These are phyloP conservation scores for Sedum album DNA, from an alignment of 164 flowering plant genomes.

Conservation along the genomic window DNA sequence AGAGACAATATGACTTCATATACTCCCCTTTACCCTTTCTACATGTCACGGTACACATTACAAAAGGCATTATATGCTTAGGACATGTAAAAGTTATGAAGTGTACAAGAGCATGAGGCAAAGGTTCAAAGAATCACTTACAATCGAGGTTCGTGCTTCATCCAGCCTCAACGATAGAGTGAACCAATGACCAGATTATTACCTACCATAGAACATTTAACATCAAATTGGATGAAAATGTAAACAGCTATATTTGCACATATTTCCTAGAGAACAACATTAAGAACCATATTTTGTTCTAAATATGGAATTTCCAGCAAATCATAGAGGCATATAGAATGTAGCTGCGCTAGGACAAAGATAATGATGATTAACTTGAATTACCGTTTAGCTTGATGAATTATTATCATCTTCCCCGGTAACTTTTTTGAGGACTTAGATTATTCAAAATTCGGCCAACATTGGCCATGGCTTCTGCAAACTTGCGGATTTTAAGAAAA, in stretches of 20 bases:
- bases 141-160: background rate
- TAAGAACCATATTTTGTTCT: background rate
- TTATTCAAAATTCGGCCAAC: slow-evolving; percentile 41
- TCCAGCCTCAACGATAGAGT: background rate
- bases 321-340: background rate
- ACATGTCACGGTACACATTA: background rate
- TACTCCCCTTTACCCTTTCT: background rate
- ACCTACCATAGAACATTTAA: background rate
- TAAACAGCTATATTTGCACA: background rate
- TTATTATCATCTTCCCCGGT: slow-evolving; percentile 21
- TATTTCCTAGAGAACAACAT: too few species aligned
- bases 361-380: background rate
- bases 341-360: background rate
- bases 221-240: background rate
- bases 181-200: background rate
- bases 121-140: background rate
- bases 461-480: slow-evolving; percentile 67
- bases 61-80: background rate
- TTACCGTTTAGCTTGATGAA: background rate
- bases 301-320: too few species aligned
- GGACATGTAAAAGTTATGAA: background rate
- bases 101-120: background rate
- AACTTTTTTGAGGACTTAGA: slow-evolving; percentile 26
- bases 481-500: slow-evolving; percentile 54
- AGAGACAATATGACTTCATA: background rate